Conservation (phyloP, 2,329 filamentous ascomycete species). For the Davidsoniella virescens region DNA sequence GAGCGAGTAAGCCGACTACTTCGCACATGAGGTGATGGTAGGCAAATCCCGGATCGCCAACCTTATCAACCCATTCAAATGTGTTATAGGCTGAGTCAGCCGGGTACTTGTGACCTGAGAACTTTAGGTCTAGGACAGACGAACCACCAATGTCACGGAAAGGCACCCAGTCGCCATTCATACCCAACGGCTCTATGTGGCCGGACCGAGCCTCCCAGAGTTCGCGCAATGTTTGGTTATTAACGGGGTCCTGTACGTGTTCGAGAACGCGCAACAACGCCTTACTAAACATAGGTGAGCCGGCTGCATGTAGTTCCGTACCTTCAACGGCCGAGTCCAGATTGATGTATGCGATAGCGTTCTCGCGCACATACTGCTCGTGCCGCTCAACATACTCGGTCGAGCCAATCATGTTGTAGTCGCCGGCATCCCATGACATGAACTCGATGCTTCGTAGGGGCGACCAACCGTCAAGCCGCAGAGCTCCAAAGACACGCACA, state of each 20-base stretch:
- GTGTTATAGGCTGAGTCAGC: slow-evolving; percentile 80
- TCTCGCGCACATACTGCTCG: slow-evolving; percentile 50
- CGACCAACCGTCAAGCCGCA: slow-evolving; percentile 65
- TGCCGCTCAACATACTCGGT: slow-evolving; percentile 90
- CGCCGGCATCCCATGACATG: slow-evolving; percentile 86
- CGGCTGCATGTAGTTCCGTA: slow-evolving; percentile 50
- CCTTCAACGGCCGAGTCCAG: slow-evolving; percentile 61
- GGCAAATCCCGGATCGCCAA: slow-evolving; percentile 65
- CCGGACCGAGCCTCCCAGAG: slow-evolving; percentile 55
- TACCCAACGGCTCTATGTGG: slow-evolving; percentile 52
- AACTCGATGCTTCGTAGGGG: slow-evolving; percentile 92
- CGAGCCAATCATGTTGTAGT: slow-evolving; percentile 86
- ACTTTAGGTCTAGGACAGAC: slow-evolving; percentile 73
- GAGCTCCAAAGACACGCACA: slow-evolving; percentile 65
- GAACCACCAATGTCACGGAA: slow-evolving; percentile 87
- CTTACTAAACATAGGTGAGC: slow-evolving; percentile 63
- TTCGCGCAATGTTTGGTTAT: slow-evolving; percentile 55
- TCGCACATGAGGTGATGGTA: slow-evolving; percentile 71
- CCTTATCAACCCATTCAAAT: slow-evolving; percentile 66
- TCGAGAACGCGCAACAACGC: slow-evolving; percentile 57
- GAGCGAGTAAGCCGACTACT: slow-evolving; percentile 63
- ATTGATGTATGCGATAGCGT: slow-evolving; percentile 81
- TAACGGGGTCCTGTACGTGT: slow-evolving; percentile 54
- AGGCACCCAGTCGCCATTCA: slow-evolving; percentile 67
- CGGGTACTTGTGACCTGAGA: slow-evolving; percentile 50